These are phyloP conservation scores for Detonula confervacea DNA, from an alignment of 352 stramenopile species.

Conservation along the genomic window DNA sequence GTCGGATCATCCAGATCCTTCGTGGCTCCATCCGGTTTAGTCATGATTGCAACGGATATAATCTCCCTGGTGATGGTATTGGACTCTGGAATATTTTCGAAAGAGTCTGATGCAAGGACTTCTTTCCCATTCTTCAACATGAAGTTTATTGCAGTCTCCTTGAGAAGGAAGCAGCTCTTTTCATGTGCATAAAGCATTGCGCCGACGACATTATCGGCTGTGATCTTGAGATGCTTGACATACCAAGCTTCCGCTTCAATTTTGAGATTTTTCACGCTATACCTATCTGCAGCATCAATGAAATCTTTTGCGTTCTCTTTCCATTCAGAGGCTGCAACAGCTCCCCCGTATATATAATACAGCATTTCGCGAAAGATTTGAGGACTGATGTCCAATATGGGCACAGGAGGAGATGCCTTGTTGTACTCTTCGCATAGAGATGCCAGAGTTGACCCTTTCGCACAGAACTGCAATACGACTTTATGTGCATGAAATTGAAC, in stretches of 20 bases:
- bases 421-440: slow-evolving; percentile 13
- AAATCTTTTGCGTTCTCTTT: slow-evolving; percentile 23
- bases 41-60: not conserved
- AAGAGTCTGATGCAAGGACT: slow-evolving; percentile 1
- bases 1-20: not conserved
- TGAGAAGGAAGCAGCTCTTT: slow-evolving; percentile 31
- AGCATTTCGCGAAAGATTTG: slow-evolving; percentile 30
- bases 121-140: slow-evolving; percentile 22
- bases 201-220: slow-evolving; percentile 25
- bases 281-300: slow-evolving; percentile 36
- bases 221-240: slow-evolving; percentile 20
- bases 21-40: not conserved
- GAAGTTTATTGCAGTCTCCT: slow-evolving; percentile 31
- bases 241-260: slow-evolving; percentile 29
- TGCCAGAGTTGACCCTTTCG: slow-evolving; percentile 9
- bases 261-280: slow-evolving; percentile 27
- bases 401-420: not conserved
- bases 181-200: slow-evolving; percentile 23
- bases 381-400: slow-evolving; percentile 22
- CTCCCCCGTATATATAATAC: slow-evolving; percentile 32
- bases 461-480: slow-evolving; percentile 15
- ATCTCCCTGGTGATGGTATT: slow-evolving; percentile 8
- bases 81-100: not conserved
- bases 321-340: slow-evolving; percentile 3
- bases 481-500: slow-evolving; percentile 13